Percentiles rank a stretch among this genome's conserved stretches.
Evolutionary conservation across 2,329 filamentous ascomycete genomes (phyloP).

Genomic region (Colletotrichum tanaceti): DNA sequence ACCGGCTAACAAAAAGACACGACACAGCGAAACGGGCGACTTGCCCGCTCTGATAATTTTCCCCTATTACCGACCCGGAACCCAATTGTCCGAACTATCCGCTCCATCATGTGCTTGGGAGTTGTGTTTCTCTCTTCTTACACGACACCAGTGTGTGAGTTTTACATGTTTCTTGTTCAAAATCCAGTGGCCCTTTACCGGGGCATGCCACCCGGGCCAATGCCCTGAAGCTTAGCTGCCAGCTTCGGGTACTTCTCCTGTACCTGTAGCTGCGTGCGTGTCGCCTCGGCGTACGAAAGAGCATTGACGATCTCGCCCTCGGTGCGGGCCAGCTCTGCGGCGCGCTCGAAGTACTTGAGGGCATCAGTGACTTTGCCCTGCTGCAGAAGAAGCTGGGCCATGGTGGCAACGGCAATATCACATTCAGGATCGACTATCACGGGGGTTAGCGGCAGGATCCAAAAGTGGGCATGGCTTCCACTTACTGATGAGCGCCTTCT

Average conservation of each 20-base stretch:
- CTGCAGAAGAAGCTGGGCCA: conserved; percentile 96
- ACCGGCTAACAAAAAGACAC: conserved; percentile 30
- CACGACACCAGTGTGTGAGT: conserved; percentile 28
- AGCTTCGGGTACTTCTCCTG: conserved; percentile 88
- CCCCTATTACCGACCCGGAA: conserved; percentile 30
- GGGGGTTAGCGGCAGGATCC: conserved; percentile 48
- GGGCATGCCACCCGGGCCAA: conserved; percentile 49
- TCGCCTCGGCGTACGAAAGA: conserved; percentile 95
- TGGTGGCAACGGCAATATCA: conserved; percentile 97
- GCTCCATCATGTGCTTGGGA: conserved; percentile 24
- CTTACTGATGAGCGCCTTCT: conserved; percentile 97
- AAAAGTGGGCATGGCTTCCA: conserved; percentile 42
- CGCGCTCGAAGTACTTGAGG: conserved; percentile 95
- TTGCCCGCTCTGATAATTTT: conserved; percentile 33
- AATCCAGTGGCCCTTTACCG: conserved; percentile 31
- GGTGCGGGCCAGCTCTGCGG: conserved; percentile 92
- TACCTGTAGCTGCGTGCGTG: conserved; percentile 92
- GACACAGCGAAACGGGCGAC: conserved; percentile 22
- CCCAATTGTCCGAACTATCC: conserved; percentile 15
- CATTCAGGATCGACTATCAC: conserved; percentile 91
- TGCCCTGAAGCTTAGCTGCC: conserved; percentile 75
- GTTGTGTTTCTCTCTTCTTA: conserved; percentile 35
- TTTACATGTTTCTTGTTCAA: conserved; percentile 19
- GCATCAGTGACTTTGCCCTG: conserved; percentile 97
- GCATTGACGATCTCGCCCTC: conserved; percentile 97